Conservation (phyloP, 176 grass and related monocot genomes). For the Elaeis guineensis region DNA sequence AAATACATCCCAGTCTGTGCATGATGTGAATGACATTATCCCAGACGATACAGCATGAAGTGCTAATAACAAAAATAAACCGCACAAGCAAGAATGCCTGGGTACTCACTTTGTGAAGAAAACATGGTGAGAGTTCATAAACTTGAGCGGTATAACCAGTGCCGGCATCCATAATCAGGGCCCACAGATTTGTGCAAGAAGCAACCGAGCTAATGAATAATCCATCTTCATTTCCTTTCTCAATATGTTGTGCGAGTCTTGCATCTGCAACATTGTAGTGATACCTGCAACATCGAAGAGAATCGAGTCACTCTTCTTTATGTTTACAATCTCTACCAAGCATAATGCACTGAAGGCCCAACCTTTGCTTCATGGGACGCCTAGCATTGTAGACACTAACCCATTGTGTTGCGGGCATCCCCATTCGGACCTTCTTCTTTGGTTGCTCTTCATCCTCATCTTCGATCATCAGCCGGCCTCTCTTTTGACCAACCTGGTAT, state of each 20-base stretch:
- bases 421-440: conserved; percentile 90
- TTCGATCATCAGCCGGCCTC: conserved; percentile 77
- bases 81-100: neutral
- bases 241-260: conserved; percentile 67
- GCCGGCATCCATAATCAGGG: conserved; percentile 96
- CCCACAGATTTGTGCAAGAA: conserved; percentile 83
- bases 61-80: conserved; percentile 2
- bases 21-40: conserved; percentile 10
- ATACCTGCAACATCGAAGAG: conserved; percentile 42
- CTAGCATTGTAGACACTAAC: conserved; percentile 86
- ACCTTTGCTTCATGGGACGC: conserved; percentile 93
- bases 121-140: conserved; percentile 69
- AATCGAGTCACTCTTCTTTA: conserved; percentile 10
- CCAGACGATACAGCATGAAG: conserved; percentile 2
- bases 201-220: conserved; percentile 85
- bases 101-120: conserved; percentile 67
- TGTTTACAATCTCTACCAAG: neutral
- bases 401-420: conserved; percentile 91
- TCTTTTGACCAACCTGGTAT: conserved; percentile 85
- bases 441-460: conserved; percentile 87
- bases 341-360: neutral
- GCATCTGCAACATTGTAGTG: conserved; percentile 89
- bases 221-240: conserved; percentile 87
- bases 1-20: too few species aligned
- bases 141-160: conserved; percentile 79